Evolutionary conservation across 163 green algal genomes (phyloP).

Genomic region (Prototheca wickerhamii): DNA sequence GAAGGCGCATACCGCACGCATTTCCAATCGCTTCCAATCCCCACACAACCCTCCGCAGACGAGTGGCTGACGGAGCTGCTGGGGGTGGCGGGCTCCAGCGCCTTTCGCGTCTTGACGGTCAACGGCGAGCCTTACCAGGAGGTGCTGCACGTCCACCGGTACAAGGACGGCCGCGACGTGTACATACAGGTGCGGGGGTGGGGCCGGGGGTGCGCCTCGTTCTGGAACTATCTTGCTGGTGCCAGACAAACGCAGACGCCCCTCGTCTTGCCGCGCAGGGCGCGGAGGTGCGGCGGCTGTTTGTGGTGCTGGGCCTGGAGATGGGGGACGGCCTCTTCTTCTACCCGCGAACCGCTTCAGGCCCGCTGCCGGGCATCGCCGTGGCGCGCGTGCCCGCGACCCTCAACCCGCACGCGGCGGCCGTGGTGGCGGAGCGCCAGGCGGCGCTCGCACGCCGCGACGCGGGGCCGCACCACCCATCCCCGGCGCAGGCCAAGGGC

Average conservation of each 20-base stretch:
- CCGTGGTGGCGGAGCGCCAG: not conserved
- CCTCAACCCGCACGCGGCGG: not conserved
- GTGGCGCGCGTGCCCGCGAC: not conserved
- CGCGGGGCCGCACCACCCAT: no score
- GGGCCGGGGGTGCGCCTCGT: not conserved
- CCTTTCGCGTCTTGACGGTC: not conserved
- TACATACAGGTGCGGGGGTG: not conserved
- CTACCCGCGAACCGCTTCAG: not conserved
- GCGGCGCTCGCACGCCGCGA: no score
- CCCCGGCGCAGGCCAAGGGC: no score
- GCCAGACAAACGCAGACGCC: no score
- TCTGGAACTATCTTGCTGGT: no score
- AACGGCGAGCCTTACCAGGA: not conserved
- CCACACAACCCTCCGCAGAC: not conserved
- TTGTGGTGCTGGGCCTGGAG: conserved; percentile 2
- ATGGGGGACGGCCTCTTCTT: not conserved
- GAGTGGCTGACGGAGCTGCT: conserved; percentile 1
- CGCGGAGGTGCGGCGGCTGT: not conserved
- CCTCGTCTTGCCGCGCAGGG: not conserved
- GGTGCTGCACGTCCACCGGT: not conserved
- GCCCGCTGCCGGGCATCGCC: not conserved
- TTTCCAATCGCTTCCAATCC: no score
- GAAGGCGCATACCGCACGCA: no score
- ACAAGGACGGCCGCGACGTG: not conserved
- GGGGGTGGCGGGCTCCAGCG: not conserved